phyloP scores from a whole-genome alignment of 2,329 filamentous ascomycete genomes.

The Botrytis byssoidea region DNA sequence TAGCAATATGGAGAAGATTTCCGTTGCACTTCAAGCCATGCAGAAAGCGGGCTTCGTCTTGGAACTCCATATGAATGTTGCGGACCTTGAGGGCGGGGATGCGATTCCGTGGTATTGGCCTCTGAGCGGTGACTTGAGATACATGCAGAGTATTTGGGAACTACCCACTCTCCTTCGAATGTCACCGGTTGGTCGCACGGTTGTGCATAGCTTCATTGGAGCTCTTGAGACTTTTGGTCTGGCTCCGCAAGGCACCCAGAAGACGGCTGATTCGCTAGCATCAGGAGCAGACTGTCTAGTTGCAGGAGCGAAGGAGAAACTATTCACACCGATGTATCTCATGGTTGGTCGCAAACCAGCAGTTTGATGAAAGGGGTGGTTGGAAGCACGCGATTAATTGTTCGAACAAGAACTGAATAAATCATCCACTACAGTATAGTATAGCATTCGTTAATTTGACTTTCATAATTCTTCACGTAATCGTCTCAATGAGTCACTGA shows the following conservation, averaged over 20 bases:
- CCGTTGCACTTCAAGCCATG: constrained; percentile 78
- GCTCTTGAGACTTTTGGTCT: constrained; percentile 71
- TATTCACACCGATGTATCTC: constrained; percentile 97
- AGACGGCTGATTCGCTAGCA: constrained; percentile 88
- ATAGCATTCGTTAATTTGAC: background rate
- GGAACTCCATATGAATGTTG: constrained; percentile 80
- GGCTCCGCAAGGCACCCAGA: constrained; percentile 79
- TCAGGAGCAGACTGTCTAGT: constrained; percentile 80
- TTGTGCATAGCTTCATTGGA: constrained; percentile 76
- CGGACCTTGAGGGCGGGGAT: constrained; percentile 70
- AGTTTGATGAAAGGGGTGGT: constrained; percentile 1
- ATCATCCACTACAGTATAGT: background rate
- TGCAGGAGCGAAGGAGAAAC: constrained; percentile 77
- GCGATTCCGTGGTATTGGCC: constrained; percentile 91
- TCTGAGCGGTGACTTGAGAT: constrained; percentile 77
- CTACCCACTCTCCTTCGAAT: constrained; percentile 85
- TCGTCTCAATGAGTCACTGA: background rate
- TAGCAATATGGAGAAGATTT: constrained; percentile 90
- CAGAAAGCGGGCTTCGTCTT: constrained; percentile 83
- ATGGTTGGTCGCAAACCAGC: constrained; percentile 86
- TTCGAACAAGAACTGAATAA: background rate
- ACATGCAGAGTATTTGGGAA: constrained; percentile 77
- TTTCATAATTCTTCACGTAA: background rate
- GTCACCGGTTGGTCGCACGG: constrained; percentile 75
- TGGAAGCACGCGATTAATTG: background rate